Evolutionary conservation across 352 stramenopile genomes (phyloP).

Genomic region (Phytophthora aleatoria): DNA sequence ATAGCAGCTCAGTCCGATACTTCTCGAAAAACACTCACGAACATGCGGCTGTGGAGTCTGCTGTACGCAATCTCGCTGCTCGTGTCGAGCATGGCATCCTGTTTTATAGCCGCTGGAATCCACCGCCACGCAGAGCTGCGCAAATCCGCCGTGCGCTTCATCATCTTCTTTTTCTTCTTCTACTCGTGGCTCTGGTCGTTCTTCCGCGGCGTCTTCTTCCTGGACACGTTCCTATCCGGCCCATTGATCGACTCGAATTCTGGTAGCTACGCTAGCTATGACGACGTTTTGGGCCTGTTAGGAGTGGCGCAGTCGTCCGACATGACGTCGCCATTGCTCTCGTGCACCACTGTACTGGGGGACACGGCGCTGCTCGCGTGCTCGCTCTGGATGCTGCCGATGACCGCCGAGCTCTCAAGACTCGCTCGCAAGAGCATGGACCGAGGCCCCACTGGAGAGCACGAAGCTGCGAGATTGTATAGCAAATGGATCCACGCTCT

Average conservation of each 20-base stretch:
- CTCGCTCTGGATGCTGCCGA: slow-evolving; percentile 57
- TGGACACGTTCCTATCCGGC: slow-evolving; percentile 39
- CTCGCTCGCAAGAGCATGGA: slow-evolving; percentile 53
- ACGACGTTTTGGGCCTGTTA: slow-evolving; percentile 47
- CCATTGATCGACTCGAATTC: slow-evolving; percentile 3
- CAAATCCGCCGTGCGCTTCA: slow-evolving; percentile 49
- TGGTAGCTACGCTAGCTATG: slow-evolving; percentile 25
- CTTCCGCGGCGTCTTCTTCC: slow-evolving; percentile 53
- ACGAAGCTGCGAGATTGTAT: slow-evolving; percentile 29
- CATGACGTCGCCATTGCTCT: slow-evolving; percentile 46
- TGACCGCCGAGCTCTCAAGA: slow-evolving; percentile 47
- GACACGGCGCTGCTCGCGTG: slow-evolving; percentile 46
- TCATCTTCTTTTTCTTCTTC: slow-evolving; percentile 66
- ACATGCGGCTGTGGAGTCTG: slow-evolving; percentile 50
- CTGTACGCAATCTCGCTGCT: slow-evolving; percentile 49
- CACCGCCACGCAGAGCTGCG: slow-evolving; percentile 45
- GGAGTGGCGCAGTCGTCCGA: slow-evolving; percentile 43
- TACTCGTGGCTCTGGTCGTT: slow-evolving; percentile 67
- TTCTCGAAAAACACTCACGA: not conserved
- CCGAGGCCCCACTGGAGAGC: slow-evolving; percentile 35
- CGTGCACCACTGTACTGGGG: slow-evolving; percentile 45
- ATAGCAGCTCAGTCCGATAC: slow-evolving; percentile 11
- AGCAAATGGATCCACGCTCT: slow-evolving; percentile 42
- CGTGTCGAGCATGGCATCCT: slow-evolving; percentile 46
- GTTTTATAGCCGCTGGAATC: slow-evolving; percentile 37